phyloP scores from a whole-genome alignment of 306 rosid genomes.

The Fragaria iinumae region DNA sequence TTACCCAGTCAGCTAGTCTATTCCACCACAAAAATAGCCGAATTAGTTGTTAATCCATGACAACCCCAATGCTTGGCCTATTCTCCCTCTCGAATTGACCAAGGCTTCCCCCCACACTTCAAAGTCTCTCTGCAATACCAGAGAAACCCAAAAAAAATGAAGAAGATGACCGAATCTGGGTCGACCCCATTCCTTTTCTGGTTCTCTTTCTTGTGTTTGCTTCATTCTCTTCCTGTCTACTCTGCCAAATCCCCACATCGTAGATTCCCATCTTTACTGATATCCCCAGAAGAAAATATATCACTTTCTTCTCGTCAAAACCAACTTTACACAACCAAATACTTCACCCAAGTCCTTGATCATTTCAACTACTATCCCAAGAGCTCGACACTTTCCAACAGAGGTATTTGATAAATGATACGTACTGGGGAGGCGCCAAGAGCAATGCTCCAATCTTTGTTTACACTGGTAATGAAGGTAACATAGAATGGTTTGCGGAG shows the following conservation, averaged over 20 bases:
- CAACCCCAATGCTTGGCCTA: not conserved
- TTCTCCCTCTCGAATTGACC: not conserved
- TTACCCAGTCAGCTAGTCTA: not conserved
- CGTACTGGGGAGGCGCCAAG: constrained; percentile 81
- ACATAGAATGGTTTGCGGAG: constrained; percentile 75
- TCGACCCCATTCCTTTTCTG: not conserved
- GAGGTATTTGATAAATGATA: constrained; percentile 72
- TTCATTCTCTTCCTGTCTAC: constrained; percentile 18
- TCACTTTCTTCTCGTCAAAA: constrained; percentile 27
- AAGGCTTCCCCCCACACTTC: not conserved
- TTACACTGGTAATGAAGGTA: constrained; percentile 91
- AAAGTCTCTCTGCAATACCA: constrained; percentile 4
- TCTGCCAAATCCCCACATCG: constrained; percentile 24
- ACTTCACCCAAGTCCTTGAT: constrained; percentile 78
- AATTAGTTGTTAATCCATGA: not conserved
- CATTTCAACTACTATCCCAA: constrained; percentile 75
- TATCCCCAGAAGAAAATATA: constrained; percentile 37
- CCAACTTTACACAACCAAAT: constrained; percentile 45
- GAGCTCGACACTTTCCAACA: constrained; percentile 68
- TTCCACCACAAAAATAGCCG: not conserved
- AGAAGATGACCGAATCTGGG: constrained; percentile 5
- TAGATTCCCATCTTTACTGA: constrained; percentile 46
- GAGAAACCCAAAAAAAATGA: not conserved
- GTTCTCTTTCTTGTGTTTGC: constrained; percentile 22
- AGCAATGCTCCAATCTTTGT: constrained; percentile 77